Base-by-base conservation (phyloP, 495 filamentous ascomycete species). In the Penicillium canariense region DNA sequence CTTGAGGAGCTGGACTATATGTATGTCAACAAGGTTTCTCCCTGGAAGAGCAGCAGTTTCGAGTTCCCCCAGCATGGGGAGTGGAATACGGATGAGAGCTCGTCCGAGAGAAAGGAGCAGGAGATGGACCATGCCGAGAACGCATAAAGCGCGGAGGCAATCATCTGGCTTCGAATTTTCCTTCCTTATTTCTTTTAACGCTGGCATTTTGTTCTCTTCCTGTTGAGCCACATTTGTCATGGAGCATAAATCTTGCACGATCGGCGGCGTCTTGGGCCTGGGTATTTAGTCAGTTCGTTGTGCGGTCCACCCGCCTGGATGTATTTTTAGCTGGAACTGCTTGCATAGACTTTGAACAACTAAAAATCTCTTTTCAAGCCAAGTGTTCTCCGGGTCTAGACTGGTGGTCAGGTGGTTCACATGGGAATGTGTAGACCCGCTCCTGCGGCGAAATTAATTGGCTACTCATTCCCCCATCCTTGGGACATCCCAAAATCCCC, bases 1-100 rank as follows among this genome's bases (percentile, higher is more conserved):
- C 70, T 91, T 26, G 88, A 90, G 72, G 85, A 90, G 62, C 75
- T 92, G 43, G 89, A 93, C 66, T 88, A 81, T 12, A 91, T 93
- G 88, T 93, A 91, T 59, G 71, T 89, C 44, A 60, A 83, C 43
- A 72, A 80, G 36, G 76, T 90, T 35, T 75, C 74, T 58, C 84
- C 87, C 2, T 83, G 81, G 77, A 83, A 81, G 70, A 83, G 78
- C 57, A 72, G 65, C 51, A 71, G 68, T 39, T 89, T 56, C 34
- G 61, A 65, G 48, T 58, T 75, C 18, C 72, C 70, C 3, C 48
- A 51, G 34, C 17, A 11, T 3, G 15, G 2, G 2, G 56, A 65
- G 14, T 65, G 66, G 58, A 43, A 35, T 10, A 36, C 35, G 5
- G 54, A 59, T 4, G 60, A 62, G 30, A 54, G 14, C 28, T 48